A percentile compares a stretch with the other conserved stretches of the same genome.
phyloP scores from a whole-genome alignment of 352 stramenopile genomes.

The Phytopythium oedochilum region DNA sequence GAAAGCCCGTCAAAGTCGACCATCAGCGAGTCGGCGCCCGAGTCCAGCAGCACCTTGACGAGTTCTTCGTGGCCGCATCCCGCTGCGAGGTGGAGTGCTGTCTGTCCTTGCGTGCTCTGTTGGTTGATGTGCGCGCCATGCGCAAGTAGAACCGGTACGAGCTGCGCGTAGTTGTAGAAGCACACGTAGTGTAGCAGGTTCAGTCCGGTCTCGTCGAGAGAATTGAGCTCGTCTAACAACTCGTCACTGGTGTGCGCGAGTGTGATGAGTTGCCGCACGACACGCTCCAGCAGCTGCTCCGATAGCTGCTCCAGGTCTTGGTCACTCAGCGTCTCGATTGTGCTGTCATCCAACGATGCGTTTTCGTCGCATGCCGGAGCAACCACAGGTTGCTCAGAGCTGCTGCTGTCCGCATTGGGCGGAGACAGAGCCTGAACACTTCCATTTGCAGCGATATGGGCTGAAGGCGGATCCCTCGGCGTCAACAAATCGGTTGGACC shows the following conservation, averaged over 20 bases:
- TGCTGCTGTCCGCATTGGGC: neutral
- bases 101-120: constrained; percentile 78
- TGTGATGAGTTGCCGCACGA: constrained; percentile 77
- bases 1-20: constrained; percentile 74
- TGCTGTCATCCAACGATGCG: constrained; percentile 51
- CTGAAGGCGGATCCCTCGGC: neutral
- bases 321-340: constrained; percentile 76
- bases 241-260: constrained; percentile 77
- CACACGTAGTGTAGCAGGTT: constrained; percentile 89
- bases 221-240: constrained; percentile 83
- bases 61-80: constrained; percentile 69
- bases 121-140: constrained; percentile 85
- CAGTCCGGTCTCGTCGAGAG: constrained; percentile 79
- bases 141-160: constrained; percentile 73
- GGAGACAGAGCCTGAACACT: neutral
- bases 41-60: constrained; percentile 57
- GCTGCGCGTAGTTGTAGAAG: constrained; percentile 84
- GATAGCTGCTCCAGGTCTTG: constrained; percentile 73
- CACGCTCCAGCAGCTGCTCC: constrained; percentile 76
- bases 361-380: neutral
- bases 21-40: constrained; percentile 49
- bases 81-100: constrained; percentile 77
- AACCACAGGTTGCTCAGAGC: neutral
- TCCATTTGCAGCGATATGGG: neutral
- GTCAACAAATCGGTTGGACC: neutral